Percentiles rank a stretch among this genome's conserved stretches.
These are phyloP conservation scores for Cerrena zonata DNA, from an alignment of 1,284 basidiomycete genomes.

Conservation along the genomic window DNA sequence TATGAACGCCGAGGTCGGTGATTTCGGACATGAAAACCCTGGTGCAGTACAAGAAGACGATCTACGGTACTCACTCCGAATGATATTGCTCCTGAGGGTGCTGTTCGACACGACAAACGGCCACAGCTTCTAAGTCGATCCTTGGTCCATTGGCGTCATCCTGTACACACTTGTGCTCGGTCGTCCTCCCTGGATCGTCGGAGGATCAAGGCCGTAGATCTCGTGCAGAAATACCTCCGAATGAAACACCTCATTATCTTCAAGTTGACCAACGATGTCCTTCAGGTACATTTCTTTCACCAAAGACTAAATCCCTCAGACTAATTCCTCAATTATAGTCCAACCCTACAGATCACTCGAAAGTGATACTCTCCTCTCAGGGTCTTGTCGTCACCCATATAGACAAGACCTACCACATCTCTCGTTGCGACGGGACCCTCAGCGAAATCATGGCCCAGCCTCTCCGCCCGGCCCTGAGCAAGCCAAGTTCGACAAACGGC, in stretches of 20 bases:
- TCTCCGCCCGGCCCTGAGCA: constrained; percentile 31
- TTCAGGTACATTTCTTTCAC: constrained; percentile 59
- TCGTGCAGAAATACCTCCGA: constrained; percentile 90
- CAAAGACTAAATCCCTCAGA: not conserved
- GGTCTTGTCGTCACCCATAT: constrained; percentile 83
- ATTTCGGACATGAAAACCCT: too few relatives aligned
- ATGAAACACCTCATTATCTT: constrained; percentile 98
- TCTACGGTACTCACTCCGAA: too few relatives aligned
- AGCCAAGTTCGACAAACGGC: constrained; percentile 51
- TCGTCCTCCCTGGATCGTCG: constrained; percentile 79
- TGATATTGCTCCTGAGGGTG: constrained; percentile 95
- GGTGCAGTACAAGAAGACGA: too few relatives aligned
- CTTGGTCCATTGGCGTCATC: constrained; percentile 97
- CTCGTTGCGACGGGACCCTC: constrained; percentile 72
- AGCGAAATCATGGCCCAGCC: constrained; percentile 65
- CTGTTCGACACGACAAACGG: constrained; percentile 92
- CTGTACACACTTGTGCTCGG: constrained; percentile 92
- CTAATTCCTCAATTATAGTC: constrained; percentile 49
- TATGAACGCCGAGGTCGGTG: too few relatives aligned
- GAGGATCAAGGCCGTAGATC: constrained; percentile 79
- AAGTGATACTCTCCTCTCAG: constrained; percentile 80
- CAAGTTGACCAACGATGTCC: constrained; percentile 86
- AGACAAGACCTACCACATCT: constrained; percentile 79
- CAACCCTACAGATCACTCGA: constrained; percentile 98
- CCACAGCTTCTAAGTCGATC: constrained; percentile 96